phyloP scores from a whole-genome alignment of 495 filamentous ascomycete species.

The Niebla homalea region DNA sequence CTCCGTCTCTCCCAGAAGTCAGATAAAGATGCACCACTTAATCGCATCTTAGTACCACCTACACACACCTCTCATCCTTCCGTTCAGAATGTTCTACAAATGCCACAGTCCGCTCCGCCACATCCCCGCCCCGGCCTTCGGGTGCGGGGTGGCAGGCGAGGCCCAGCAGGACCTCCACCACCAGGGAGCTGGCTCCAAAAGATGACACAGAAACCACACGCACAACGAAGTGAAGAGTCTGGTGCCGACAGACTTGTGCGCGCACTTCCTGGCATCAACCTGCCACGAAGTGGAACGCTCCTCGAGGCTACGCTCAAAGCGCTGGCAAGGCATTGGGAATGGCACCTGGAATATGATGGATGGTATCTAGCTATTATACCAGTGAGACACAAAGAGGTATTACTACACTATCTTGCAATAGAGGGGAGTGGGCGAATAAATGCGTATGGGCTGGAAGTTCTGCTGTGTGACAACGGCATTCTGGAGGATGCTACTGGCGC shows the following conservation, averaged over 20 bases:
- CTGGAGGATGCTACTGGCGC: conserved; percentile 26
- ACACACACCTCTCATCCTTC: conserved; percentile 3
- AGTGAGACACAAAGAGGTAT: conserved; percentile 40
- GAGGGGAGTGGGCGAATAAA: conserved; percentile 22
- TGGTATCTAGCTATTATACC: conserved; percentile 53
- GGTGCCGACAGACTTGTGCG: conserved; percentile 2
- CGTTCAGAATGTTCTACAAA: conserved; percentile 4
- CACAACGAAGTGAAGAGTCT: not conserved
- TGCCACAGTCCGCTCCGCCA: conserved; percentile 5
- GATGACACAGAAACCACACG: not conserved
- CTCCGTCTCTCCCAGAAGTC: conserved; percentile 4
- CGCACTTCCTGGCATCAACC: conserved; percentile 30
- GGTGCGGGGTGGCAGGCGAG: conserved; percentile 8
- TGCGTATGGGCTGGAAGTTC: conserved; percentile 9
- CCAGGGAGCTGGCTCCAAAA: conserved; percentile 10
- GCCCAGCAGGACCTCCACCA: conserved; percentile 9
- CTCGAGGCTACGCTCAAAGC: conserved; percentile 42
- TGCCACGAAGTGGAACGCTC: conserved; percentile 37
- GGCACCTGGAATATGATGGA: conserved; percentile 51
- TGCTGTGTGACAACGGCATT: conserved; percentile 21
- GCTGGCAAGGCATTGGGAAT: conserved; percentile 57
- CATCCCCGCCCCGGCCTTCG: conserved; percentile 10
- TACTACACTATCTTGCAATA: conserved; percentile 51
- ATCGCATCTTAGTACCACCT: not conserved
- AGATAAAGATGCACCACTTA: not conserved